Conservation (phyloP, 169 alveolate genomes). For the Plasmodium coatneyi region DNA sequence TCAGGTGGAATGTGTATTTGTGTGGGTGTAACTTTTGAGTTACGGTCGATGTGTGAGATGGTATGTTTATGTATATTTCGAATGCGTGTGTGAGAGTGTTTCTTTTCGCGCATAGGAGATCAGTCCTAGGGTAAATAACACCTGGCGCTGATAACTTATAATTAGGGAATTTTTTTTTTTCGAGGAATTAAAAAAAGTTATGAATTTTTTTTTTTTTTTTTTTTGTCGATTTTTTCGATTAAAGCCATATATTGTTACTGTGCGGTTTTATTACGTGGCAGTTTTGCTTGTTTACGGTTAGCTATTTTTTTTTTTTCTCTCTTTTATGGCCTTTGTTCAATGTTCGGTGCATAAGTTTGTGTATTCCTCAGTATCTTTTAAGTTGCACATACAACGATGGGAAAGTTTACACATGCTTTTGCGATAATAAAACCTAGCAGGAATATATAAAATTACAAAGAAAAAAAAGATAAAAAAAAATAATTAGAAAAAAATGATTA, state of each 20-base stretch:
- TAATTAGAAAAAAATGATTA: too few species aligned
- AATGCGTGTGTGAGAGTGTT: neutral
- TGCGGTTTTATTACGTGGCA: neutral
- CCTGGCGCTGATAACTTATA: neutral
- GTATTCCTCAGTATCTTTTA: neutral
- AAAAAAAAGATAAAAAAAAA: neutral
- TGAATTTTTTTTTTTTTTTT: neutral
- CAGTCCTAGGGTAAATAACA: neutral
- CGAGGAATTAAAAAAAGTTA: neutral
- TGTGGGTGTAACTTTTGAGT: neutral
- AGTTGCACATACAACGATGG: conserved; percentile 1
- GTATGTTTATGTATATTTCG: neutral
- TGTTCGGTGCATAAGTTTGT: neutral
- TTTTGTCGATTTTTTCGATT: neutral
- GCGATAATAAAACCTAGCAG: neutral
- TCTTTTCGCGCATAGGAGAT: neutral
- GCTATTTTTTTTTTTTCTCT: neutral
- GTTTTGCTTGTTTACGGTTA: too few species aligned
- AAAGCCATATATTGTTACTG: neutral
- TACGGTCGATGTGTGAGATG: neutral
- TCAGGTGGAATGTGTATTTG: neutral
- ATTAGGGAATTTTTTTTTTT: neutral
- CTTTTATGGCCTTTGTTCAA: neutral
- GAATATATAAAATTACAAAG: neutral
- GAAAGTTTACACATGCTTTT: neutral